Evolutionary conservation across 495 filamentous ascomycete species (phyloP).

Genomic region (Lepidopterella palustris): DNA sequence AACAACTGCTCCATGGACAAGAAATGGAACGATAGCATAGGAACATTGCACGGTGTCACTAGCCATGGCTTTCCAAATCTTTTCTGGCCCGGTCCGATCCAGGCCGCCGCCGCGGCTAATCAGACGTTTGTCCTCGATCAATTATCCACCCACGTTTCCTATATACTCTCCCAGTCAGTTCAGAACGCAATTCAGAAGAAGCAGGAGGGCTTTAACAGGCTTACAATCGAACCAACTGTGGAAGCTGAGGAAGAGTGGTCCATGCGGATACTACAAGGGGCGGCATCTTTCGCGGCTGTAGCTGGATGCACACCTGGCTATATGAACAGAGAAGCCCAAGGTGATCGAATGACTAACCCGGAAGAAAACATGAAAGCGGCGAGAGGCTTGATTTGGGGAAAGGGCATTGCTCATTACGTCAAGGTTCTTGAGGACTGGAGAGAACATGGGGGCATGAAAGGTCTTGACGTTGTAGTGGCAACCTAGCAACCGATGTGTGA

Average conservation of each 20-base stretch:
- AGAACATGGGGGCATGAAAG: slow-evolving; percentile 26
- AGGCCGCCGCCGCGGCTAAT: slow-evolving; percentile 40
- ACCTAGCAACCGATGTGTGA: too few species aligned
- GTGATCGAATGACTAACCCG: slow-evolving; percentile 18
- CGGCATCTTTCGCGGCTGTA: slow-evolving; percentile 37
- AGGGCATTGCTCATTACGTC: slow-evolving; percentile 22
- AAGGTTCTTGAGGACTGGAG: slow-evolving; percentile 27
- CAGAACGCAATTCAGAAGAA: slow-evolving; percentile 39
- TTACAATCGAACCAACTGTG: slow-evolving; percentile 41
- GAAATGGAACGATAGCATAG: slow-evolving; percentile 38
- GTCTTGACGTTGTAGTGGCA: slow-evolving; percentile 31
- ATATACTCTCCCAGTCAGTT: too few species aligned
- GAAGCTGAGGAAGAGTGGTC: slow-evolving; percentile 45
- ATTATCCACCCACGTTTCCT: slow-evolving; percentile 38
- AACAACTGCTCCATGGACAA: slow-evolving; percentile 39
- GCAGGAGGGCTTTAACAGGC: slow-evolving; percentile 23
- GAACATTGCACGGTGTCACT: slow-evolving; percentile 45
- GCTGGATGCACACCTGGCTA: slow-evolving; percentile 53
- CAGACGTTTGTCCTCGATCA: slow-evolving; percentile 40
- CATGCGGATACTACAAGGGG: slow-evolving; percentile 37
- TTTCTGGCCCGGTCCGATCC: slow-evolving; percentile 41
- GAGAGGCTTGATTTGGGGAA: slow-evolving; percentile 23
- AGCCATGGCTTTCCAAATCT: slow-evolving; percentile 48
- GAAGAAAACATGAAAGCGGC: slow-evolving; percentile 27
- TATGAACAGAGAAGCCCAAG: slow-evolving; percentile 45